Evolutionary conservation across 2,329 filamentous ascomycete species (phyloP), one percentile per base, ranked within the genome.

Genomic region (Stagonosporopsis chrysanthemi): DNA sequence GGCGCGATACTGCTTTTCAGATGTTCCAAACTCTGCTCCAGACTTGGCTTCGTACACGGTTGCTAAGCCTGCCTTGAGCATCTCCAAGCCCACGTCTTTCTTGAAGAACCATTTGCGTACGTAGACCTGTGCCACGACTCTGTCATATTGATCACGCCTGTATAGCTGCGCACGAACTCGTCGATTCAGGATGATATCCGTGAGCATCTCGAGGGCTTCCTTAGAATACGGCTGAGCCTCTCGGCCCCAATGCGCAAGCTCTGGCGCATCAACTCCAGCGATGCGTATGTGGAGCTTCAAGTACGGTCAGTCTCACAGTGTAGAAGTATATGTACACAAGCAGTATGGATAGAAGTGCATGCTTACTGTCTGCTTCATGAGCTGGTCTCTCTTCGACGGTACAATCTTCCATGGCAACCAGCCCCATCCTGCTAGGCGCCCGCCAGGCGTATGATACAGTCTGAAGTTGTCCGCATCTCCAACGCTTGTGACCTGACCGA

Each of bases 401-500:
- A 97, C 83, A 56, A 79, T 88, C 69, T 92, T 82, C 74, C 85
- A 82, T 6, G 85, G 88, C 62, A 95, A 71, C 92, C 91, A 96
- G n/a, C 90, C 92, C 95, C 95, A 99, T 50, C 95, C 95, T 11
- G 89, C 84, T 48, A 93, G 77, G 64, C 88, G 84, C 11, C 95
- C 95, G n/a, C 94, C 94, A 0, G 95, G 95, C 0, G 92, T 98
- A 76, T 99, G 95, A 75, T 90, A 99, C 44, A 99, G 76, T 66
- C 95, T 90, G 75, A 99, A 97, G 73, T 94, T 94, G 77, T 99
- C 95, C 4, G 92, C 96, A 82, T 99, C 95, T 39, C 96, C 95
- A 23, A 99, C 95, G 66, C 90, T 92, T 12, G 94, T 97, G 39
- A 98, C 95, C 60, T 85, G 85, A 14, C 95, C 95, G 67, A 94